phyloP scores from a whole-genome alignment of 176 grass and related monocot species.

The Urochloa ruziziensis region DNA sequence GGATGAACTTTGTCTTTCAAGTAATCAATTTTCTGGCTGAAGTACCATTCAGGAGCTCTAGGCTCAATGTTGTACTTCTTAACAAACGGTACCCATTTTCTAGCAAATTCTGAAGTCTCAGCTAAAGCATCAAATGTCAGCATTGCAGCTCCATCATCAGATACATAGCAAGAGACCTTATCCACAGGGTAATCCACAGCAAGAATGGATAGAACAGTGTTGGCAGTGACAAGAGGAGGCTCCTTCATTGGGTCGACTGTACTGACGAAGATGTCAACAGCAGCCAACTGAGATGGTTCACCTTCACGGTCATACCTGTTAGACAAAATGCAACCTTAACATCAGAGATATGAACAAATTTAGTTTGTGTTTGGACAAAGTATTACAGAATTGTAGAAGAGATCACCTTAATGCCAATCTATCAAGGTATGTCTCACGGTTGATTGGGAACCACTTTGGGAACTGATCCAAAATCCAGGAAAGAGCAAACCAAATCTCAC shows the following conservation, averaged over 20 bases:
- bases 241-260: slow-evolving; percentile 99
- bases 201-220: slow-evolving; percentile 96
- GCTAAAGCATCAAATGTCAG: slow-evolving; percentile 88
- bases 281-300: slow-evolving; percentile 95
- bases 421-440: slow-evolving; percentile 99
- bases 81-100: slow-evolving; percentile 98
- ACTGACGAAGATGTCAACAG: slow-evolving; percentile 98
- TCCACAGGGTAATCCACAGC: slow-evolving; percentile 97
- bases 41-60: slow-evolving; percentile 97
- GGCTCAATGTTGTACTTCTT: slow-evolving; percentile 98
- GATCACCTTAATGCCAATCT: slow-evolving; percentile 89
- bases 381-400: slow-evolving; percentile 33
- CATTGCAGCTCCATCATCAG: slow-evolving; percentile 99
- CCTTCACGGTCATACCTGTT: slow-evolving; percentile 96
- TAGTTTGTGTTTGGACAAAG: background rate
- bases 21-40: slow-evolving; percentile 97
- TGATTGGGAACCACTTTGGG: slow-evolving; percentile 98
- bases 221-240: slow-evolving; percentile 97
- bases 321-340: slow-evolving; percentile 22
- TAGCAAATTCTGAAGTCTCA: slow-evolving; percentile 99
- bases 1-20: slow-evolving; percentile 99
- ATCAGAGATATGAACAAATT: slow-evolving; percentile 29
- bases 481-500: slow-evolving; percentile 99
- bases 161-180: slow-evolving; percentile 98
- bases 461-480: slow-evolving; percentile 99